Evolutionary conservation across 305 asterid genomes (phyloP), one percentile per base, ranked within the genome.

Genomic region (Fraxinus dipetala): DNA sequence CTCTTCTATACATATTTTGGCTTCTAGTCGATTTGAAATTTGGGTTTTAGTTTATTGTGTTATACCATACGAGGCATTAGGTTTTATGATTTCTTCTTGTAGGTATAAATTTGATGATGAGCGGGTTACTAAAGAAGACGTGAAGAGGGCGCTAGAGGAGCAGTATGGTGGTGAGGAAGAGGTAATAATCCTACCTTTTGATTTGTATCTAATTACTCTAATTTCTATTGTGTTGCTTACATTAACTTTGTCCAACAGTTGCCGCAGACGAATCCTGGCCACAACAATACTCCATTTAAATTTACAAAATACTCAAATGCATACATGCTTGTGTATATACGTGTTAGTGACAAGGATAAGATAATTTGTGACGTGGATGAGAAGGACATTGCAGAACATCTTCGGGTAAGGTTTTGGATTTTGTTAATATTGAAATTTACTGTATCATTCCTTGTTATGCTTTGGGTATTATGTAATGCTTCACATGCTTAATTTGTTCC

Each of bases 101-200:
- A 90, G 95, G 95, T 90, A 86, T 81, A 89, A 91, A 85, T 91
- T 91, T 89, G 93, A 91, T 84, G 95, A 91, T 89, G 95, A 91
- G 82, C 86, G 91, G 83, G 95, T 91, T 54, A 88, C 93, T 56
- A 91, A 90, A 81, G 95, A 90, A 80, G 95, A 87, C 82, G 36
- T 84, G 77, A 91, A 90, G 87, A 87, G 91, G 83, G 95, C 92
- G 20, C 84, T 91, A 81, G 95, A 90, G 83, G 93, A 91, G 87
- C 93, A 90, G 88, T 91, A 86, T 85, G 95, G 95, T 75, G 95
- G 95, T 36, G 95, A 90, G 84, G 92, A 90, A 84, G 91, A 90
- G 88, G 92, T 89, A 75, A 30, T 43, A 2, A 56, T 80, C 45
- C 72, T 77, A 28, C 76, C 43, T 67, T 54, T 35, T 32, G 24